phyloP scores from a whole-genome alignment of 139 green algal genomes.

The Coelastrella sp. region DNA sequence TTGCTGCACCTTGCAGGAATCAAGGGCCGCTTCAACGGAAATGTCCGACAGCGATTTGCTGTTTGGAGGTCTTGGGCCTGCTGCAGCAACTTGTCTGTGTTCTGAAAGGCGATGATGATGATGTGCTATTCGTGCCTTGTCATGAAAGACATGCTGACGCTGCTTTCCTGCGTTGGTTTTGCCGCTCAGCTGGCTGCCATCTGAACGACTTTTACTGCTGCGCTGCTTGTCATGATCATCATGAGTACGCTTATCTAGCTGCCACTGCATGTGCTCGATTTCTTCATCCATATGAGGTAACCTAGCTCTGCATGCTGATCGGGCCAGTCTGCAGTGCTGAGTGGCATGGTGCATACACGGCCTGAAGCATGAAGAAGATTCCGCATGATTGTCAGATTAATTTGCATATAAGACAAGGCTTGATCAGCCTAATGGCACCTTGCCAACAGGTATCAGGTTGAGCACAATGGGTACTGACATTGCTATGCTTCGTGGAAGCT shows the following conservation, averaged over 20 bases:
- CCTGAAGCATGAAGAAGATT: background rate
- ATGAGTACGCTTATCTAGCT: constrained; percentile 37
- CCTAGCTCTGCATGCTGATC: constrained; percentile 7
- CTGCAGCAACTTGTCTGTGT: background rate
- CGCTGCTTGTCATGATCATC: background rate
- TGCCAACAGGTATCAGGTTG: too few species aligned
- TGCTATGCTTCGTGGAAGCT: too few species aligned
- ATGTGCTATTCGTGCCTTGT: background rate
- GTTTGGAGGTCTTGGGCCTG: background rate
- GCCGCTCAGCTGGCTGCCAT: background rate
- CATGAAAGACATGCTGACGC: constrained; percentile 24
- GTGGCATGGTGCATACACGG: background rate
- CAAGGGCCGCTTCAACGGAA: too few species aligned
- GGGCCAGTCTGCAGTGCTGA: background rate
- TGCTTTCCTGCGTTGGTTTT: background rate
- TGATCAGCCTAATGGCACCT: too few species aligned
- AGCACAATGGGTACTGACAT: too few species aligned
- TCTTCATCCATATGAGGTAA: constrained; percentile 41
- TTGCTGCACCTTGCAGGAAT: too few species aligned
- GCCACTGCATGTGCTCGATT: constrained; percentile 44
- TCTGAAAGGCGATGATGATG: background rate
- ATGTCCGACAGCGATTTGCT: too few species aligned
- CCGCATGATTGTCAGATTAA: too few species aligned
- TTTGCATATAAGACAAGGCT: too few species aligned
- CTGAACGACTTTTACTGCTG: background rate